Conservation (phyloP, 805 yeast genomes). For the Metschnikowia anglica region DNA sequence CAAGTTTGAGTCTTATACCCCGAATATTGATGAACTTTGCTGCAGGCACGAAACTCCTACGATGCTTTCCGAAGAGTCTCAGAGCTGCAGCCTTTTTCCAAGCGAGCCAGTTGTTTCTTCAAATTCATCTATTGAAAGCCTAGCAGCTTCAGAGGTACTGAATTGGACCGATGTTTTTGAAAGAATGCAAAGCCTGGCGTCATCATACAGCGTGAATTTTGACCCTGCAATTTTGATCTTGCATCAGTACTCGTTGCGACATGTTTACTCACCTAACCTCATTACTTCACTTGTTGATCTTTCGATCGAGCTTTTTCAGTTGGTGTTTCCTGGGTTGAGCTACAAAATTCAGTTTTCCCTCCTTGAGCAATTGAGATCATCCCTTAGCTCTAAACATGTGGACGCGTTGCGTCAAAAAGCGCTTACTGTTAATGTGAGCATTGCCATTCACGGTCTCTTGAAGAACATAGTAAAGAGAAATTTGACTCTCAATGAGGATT, state of each 20-base stretch:
- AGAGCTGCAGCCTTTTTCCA: not conserved
- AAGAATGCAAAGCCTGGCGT: conserved; percentile 20
- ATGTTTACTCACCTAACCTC: conserved; percentile 28
- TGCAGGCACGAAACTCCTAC: not conserved
- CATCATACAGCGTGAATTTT: conserved; percentile 30
- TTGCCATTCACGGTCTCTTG: conserved; percentile 60
- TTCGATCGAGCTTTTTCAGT: conserved; percentile 73
- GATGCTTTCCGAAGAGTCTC: not conserved
- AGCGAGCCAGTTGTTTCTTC: not conserved
- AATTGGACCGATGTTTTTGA: conserved; percentile 38
- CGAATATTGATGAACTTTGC: conserved; percentile 5
- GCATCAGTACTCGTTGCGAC: conserved; percentile 26
- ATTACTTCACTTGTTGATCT: conserved; percentile 58
- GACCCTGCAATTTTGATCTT: conserved; percentile 33
- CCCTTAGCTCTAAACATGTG: conserved; percentile 37
- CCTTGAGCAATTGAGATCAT: conserved; percentile 71
- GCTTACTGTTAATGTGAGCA: conserved; percentile 56
- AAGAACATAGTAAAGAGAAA: conserved; percentile 22
- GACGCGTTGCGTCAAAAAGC: conserved; percentile 45
- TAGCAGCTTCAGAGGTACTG: not conserved
- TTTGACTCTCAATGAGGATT: conserved; percentile 26
- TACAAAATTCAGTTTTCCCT: conserved; percentile 82
- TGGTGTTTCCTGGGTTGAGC: conserved; percentile 68
- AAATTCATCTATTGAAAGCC: conserved; percentile 1
- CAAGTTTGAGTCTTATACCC: conserved; percentile 29